Evolutionary conservation across 305 asterid species (phyloP), one percentile per base, ranked within the genome.

Genomic region (Withania somnifera): DNA sequence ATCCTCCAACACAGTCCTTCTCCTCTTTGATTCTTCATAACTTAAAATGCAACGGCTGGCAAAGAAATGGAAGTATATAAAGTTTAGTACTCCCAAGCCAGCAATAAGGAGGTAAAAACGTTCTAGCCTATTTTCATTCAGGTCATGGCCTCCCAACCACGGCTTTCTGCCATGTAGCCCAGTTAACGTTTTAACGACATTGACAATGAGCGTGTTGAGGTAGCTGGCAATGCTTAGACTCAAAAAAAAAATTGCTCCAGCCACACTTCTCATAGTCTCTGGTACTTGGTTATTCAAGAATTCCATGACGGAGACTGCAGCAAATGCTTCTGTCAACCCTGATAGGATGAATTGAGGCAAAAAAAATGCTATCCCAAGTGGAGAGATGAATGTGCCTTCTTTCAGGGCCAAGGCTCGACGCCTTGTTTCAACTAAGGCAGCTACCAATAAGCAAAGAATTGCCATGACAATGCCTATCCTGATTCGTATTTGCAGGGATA

Each of bases 111-210:
- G 88, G 81, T 93, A 94, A 85, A 90, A 94, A 17, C 88, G 82
- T 11, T 94, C 97, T 26, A 94, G 91, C 91, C 77, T 88, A 79
- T 90, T 89, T 63, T 77, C 50, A 84, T 94, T 92, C 1, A 94
- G 93, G 85, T 94, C 97, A 42, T 76, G 89, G 0, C 92, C 94
- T 3, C 95, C 97, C 9, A 94, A 69, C 98, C 98, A 94, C 0
- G 91, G 86, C 7, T 57, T 68, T 76, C 66, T 30, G 10, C 92
- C 90, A 8, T 82, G 78, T 2, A 78, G 77, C 15, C 82, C 67
- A 0, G 91, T 94, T 9, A 84, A 68, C 7, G 42, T 8, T 47
- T 86, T 90, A 50, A 90, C 90, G 0, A 89, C 38, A 73, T 91
- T 94, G 38, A 92, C 93, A 30, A 92, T 84, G 40, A 94, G 34